Base-by-base conservation (phyloP, 139 green algal species). In the Auxenochlorella pyrenoidosa region DNA sequence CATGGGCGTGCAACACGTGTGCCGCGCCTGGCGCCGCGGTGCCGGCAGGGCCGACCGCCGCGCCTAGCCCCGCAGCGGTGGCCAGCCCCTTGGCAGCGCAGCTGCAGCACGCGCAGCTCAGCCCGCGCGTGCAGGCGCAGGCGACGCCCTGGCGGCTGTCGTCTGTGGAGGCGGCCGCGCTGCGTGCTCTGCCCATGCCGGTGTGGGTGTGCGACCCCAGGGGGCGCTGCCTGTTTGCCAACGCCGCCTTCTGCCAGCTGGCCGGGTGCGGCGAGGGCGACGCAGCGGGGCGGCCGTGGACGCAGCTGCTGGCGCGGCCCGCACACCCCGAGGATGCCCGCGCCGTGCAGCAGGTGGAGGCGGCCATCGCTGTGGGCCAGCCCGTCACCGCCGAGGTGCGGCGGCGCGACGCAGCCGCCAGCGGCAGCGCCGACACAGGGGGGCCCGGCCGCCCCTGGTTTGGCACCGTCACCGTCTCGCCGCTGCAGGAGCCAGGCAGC, bases 161-260 rank as follows among this genome's bases (percentile, higher is more conserved):
- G 32, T 6, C 13, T 8, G 63, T 41, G 1, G 80, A 44, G 13
- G 63, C 80, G 15, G 80, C 80, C 4, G 63, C 80, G 5, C 43
- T 85, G 30, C 40, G 28, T 0, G 80, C 40, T 26, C 41, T 90
- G 72, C 66, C 65, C 24, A 71, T 80, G 38, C 79, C 79, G 3
- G 60, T 84, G 32, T 90, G 82, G 75, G 83, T 89, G 28, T 63
- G 71, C 30, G 87, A 78, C 34, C 21, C 43, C 24, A 34, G 21
- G 1, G 82, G 87, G 24, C 34, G 68, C 30, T 19, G 87, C 15
- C 22, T 83, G 58, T 87, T 72, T 54, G 80, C 71, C 70, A 90
- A 90, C 80, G 58, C 65, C 21, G 80, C 79, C 59, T 90, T 84
- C 60, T 75, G 40, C 40, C 38, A 10, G 26, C 72, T 90, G 28